Percentiles rank a stretch among this genome's conserved stretches.
phyloP scores from a whole-genome alignment of 306 rosid species.

The Rubus parviflorus region DNA sequence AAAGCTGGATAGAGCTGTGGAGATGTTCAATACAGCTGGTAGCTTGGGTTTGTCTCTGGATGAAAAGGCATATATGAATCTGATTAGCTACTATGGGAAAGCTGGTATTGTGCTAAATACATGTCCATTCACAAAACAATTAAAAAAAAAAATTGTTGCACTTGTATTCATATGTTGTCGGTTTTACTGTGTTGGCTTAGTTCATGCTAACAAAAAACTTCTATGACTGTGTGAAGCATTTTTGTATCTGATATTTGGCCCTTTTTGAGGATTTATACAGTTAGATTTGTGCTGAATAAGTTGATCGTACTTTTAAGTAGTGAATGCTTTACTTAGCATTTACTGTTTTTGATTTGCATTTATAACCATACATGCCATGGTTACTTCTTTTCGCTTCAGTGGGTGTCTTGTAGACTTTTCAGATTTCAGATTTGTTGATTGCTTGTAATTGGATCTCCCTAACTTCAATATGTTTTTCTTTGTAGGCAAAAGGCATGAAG shows the following conservation, averaged over 20 bases:
- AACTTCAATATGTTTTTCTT: constrained; percentile 15
- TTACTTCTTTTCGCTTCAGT: neutral
- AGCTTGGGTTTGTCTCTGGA: constrained; percentile 50
- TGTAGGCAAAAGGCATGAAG: constrained; percentile 73
- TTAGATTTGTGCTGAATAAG: neutral
- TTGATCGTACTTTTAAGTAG: neutral
- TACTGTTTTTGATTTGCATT: neutral
- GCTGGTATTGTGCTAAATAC: constrained; percentile 55
- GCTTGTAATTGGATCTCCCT: neutral
- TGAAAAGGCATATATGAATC: constrained; percentile 74
- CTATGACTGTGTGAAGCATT: neutral
- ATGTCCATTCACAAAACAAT: neutral
- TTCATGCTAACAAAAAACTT: neutral
- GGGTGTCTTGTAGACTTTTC: neutral
- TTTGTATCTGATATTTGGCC: neutral
- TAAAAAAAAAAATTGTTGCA: neutral
- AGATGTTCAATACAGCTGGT: constrained; percentile 68
- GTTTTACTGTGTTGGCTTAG: neutral
- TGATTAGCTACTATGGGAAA: constrained; percentile 86
- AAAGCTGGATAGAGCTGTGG: constrained; percentile 75
- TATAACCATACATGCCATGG: neutral
- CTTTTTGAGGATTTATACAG: neutral
- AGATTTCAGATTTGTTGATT: neutral
- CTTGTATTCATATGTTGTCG: neutral
- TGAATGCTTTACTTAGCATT: neutral